phyloP scores from a whole-genome alignment of 164 flowering plant genomes.

The Protea cynaroides region DNA sequence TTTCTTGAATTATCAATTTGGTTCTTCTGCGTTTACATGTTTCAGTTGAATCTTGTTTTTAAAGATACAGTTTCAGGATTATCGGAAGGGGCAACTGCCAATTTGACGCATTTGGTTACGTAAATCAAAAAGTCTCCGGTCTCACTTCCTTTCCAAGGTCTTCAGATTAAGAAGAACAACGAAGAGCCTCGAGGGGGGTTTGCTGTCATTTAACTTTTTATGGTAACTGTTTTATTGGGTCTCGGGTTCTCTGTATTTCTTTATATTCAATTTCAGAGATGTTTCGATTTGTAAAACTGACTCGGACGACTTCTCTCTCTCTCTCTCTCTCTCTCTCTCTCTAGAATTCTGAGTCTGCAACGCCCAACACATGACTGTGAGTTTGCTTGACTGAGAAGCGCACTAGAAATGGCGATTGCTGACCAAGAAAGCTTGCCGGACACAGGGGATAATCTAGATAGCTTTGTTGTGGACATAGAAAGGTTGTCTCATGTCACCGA shows the following conservation, averaged over 20 bases:
- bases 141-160: not conserved
- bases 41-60: not conserved
- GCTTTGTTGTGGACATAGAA: conserved; percentile 55
- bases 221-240: conserved; percentile 13
- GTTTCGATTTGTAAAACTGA: not conserved
- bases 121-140: not conserved
- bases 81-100: not conserved
- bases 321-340: not conserved
- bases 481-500: conserved; percentile 26
- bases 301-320: not conserved
- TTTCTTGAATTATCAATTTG: not conserved
- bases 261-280: not conserved
- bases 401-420: conserved; percentile 17
- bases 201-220: not conserved
- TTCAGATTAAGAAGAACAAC: not conserved
- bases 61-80: not conserved
- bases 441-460: conserved; percentile 27
- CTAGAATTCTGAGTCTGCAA: conserved; percentile 10
- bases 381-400: conserved; percentile 15
- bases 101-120: not conserved
- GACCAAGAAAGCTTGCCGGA: conserved; percentile 31
- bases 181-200: no score
- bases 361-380: conserved; percentile 8
- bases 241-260: not conserved
- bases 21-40: not conserved